Evolutionary conservation across 345 rosid species (phyloP).

Genomic region (Hevea brasiliensis): DNA sequence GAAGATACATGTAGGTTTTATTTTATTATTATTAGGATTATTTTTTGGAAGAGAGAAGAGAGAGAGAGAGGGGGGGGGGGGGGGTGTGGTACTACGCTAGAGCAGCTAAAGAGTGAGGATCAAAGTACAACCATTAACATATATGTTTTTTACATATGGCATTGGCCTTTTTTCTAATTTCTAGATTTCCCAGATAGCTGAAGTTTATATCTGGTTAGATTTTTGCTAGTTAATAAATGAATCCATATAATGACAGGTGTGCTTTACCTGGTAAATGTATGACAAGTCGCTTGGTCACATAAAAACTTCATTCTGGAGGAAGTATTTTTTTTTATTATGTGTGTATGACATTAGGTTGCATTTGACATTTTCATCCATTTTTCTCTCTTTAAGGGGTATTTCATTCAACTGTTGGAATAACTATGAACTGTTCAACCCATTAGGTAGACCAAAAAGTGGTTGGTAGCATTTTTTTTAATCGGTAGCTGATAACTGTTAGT

Average conservation of each 20-base stretch:
- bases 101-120: not conserved
- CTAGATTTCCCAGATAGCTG: not conserved
- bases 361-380: not conserved
- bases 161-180: not conserved
- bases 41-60: too few relatives aligned
- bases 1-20: too few relatives aligned
- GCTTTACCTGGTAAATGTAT: too few relatives aligned
- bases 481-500: not conserved
- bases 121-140: not conserved
- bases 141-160: not conserved
- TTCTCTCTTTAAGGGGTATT: too few relatives aligned
- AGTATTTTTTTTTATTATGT: too few relatives aligned
- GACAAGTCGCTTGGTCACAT: not conserved
- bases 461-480: too few relatives aligned
- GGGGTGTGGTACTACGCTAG: too few relatives aligned
- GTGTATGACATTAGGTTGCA: not conserved
- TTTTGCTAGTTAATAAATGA: not conserved
- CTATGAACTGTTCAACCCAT: too few relatives aligned
- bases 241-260: not conserved
- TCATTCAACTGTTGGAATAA: too few relatives aligned
- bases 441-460: too few relatives aligned
- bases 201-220: not conserved
- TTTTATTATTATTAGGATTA: too few relatives aligned
- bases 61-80: too few relatives aligned
- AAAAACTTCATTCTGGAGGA: not conserved